Conservation (phyloP, 768 basidiomycete species). For the Psilocybe subaeruginosa region DNA sequence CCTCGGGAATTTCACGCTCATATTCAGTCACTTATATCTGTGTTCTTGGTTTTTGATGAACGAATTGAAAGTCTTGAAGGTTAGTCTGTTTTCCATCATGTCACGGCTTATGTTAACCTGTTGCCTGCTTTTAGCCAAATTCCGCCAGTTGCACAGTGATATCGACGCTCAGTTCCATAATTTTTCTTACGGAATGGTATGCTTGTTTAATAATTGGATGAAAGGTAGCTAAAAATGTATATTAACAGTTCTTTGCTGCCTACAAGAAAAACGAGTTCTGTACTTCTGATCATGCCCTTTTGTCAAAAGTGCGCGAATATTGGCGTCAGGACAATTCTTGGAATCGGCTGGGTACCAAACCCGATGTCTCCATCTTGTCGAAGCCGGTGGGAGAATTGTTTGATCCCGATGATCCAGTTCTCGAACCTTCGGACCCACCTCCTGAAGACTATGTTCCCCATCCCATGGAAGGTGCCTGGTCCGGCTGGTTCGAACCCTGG, state of each 20-base stretch:
- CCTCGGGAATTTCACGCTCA: background rate
- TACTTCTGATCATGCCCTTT: background rate
- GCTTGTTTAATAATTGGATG: background rate
- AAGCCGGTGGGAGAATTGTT: constrained; percentile 1
- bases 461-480: constrained; percentile 7
- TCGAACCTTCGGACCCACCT: background rate
- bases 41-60: constrained; percentile 9
- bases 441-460: background rate
- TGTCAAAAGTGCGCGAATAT: constrained; percentile 4
- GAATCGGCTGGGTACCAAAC: background rate
- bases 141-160: constrained; percentile 6
- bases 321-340: background rate
- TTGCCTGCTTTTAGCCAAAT: constrained; percentile 1
- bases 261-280: constrained; percentile 7
- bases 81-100: background rate
- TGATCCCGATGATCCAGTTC: background rate
- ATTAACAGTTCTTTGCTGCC: constrained; percentile 2
- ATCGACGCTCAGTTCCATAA: constrained; percentile 5
- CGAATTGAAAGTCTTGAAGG: constrained; percentile 9
- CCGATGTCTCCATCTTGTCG: constrained; percentile 6
- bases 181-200: constrained; percentile 12
- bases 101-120: background rate
- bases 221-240: background rate
- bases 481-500: background rate
- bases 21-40: background rate